Percentiles rank a stretch among this genome's conserved stretches.
Conservation (phyloP, 495 filamentous ascomycete species). For the Penicillium atrosanguineum region DNA sequence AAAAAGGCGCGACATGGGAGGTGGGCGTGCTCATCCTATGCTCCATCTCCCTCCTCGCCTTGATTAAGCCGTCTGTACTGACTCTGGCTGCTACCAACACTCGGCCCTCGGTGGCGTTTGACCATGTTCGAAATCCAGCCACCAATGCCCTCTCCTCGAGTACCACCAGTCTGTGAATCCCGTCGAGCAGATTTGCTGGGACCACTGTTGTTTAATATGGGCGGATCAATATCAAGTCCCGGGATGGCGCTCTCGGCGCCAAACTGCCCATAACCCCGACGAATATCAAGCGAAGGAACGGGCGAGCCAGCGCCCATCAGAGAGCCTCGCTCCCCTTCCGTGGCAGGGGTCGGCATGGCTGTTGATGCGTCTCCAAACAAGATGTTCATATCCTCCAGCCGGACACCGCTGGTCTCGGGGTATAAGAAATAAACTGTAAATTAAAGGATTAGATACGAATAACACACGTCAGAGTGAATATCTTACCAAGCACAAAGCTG, state of each 20-base stretch:
- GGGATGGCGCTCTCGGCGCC: constrained; percentile 64
- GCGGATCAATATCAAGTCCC: constrained; percentile 70
- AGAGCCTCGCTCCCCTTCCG: constrained; percentile 70
- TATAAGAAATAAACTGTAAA: constrained; percentile 90
- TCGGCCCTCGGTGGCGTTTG: constrained; percentile 49
- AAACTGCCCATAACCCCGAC: constrained; percentile 48
- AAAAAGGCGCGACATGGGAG: not conserved
- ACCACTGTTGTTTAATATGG: constrained; percentile 44
- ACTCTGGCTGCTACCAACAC: constrained; percentile 42
- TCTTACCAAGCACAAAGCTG: constrained; percentile 94
- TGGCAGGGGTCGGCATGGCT: constrained; percentile 67
- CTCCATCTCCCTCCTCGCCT: constrained; percentile 50
- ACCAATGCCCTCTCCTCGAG: constrained; percentile 54
- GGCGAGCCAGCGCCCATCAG: constrained; percentile 71
- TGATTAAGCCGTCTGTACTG: constrained; percentile 67
- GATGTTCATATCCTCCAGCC: constrained; percentile 92
- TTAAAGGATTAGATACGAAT: constrained; percentile 2
- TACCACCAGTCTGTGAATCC: constrained; percentile 25
- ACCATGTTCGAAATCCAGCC: constrained; percentile 71
- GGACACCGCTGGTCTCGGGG: constrained; percentile 91
- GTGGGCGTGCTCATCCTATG: constrained; percentile 2
- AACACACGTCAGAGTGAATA: not conserved
- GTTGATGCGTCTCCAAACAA: constrained; percentile 88
- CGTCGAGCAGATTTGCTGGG: constrained; percentile 46
- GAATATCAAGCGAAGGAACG: constrained; percentile 73